A percentile compares a stretch with the other conserved stretches of the same genome.
phyloP scores from a whole-genome alignment of 331 rosid species.

The Pyrus hybrid region DNA sequence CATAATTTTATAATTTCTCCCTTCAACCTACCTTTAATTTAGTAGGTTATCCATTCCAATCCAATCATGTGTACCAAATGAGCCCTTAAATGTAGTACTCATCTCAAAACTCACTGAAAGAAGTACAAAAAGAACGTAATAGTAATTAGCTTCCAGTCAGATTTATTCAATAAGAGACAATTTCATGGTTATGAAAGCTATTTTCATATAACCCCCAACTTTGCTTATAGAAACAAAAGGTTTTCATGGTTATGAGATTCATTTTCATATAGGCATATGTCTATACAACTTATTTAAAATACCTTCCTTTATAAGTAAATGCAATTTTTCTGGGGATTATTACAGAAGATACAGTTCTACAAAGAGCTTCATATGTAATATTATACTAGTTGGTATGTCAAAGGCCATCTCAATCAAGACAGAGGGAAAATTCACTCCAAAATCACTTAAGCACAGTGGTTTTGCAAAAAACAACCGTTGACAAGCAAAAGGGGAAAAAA shows the following conservation, averaged over 20 bases:
- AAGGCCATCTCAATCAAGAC: not conserved
- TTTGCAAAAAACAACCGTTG: not conserved
- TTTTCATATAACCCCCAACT: not conserved
- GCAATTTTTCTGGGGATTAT: not conserved
- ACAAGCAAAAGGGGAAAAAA: not conserved
- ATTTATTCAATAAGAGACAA: not conserved
- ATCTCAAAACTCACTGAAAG: not conserved
- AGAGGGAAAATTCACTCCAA: not conserved
- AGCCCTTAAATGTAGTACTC: not conserved
- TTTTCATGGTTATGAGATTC: not conserved
- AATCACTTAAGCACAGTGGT: not conserved
- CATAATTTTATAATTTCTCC: not conserved
- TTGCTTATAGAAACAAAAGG: not conserved
- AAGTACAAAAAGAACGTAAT: not conserved
- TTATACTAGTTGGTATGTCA: not conserved
- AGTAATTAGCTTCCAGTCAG: not conserved
- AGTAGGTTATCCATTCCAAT: not conserved
- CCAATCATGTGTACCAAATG: not conserved
- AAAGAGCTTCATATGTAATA: not conserved
- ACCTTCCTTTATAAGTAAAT: not conserved
- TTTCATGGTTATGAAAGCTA: not conserved
- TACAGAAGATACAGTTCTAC: not conserved
- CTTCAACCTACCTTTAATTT: not conserved
- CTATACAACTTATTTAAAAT: not conserved
- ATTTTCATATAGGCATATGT: not conserved